These are phyloP conservation scores for Pythium apleroticum DNA, from an alignment of 352 stramenopile genomes.

Conservation along the genomic window DNA sequence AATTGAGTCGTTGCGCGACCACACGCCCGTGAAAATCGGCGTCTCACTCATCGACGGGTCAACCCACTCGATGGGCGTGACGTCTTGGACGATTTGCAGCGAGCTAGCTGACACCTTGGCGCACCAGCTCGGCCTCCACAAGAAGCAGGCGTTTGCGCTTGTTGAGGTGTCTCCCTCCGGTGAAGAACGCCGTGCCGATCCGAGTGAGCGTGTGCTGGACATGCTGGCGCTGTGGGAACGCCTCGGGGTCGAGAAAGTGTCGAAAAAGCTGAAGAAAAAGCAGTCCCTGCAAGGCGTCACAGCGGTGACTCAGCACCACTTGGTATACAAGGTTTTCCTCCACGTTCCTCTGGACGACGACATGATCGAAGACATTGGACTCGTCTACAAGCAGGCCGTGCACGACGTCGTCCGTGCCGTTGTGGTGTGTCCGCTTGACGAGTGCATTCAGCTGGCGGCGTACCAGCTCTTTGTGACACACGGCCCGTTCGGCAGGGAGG, in stretches of 20 bases:
- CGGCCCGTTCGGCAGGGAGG: slow-evolving; percentile 21
- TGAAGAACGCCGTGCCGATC: slow-evolving; percentile 58
- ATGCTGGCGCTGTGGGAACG: slow-evolving; percentile 75
- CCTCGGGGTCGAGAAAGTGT: slow-evolving; percentile 39
- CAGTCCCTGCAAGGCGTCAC: not conserved
- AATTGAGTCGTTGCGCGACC: slow-evolving; percentile 50
- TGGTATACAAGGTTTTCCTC: slow-evolving; percentile 75
- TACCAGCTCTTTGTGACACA: slow-evolving; percentile 65
- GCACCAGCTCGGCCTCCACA: slow-evolving; percentile 42
- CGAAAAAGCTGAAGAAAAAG: slow-evolving; percentile 38
- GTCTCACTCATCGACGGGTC: slow-evolving; percentile 53
- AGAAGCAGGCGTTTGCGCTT: slow-evolving; percentile 52
- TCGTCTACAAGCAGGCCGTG: slow-evolving; percentile 76
- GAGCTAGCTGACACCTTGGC: slow-evolving; percentile 43
- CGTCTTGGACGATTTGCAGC: slow-evolving; percentile 61
- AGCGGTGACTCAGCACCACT: slow-evolving; percentile 24
- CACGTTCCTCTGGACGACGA: slow-evolving; percentile 67
- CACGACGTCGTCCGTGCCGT: slow-evolving; percentile 56
- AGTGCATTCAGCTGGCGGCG: slow-evolving; percentile 57
- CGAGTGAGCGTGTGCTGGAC: slow-evolving; percentile 71
- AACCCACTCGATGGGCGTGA: slow-evolving; percentile 39
- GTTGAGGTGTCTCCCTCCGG: slow-evolving; percentile 52
- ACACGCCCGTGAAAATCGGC: slow-evolving; percentile 40
- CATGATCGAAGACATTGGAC: slow-evolving; percentile 48
- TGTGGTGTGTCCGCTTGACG: slow-evolving; percentile 56